phyloP scores from a whole-genome alignment of 2,329 filamentous ascomycete genomes.

The Fusarium vanettenii region DNA sequence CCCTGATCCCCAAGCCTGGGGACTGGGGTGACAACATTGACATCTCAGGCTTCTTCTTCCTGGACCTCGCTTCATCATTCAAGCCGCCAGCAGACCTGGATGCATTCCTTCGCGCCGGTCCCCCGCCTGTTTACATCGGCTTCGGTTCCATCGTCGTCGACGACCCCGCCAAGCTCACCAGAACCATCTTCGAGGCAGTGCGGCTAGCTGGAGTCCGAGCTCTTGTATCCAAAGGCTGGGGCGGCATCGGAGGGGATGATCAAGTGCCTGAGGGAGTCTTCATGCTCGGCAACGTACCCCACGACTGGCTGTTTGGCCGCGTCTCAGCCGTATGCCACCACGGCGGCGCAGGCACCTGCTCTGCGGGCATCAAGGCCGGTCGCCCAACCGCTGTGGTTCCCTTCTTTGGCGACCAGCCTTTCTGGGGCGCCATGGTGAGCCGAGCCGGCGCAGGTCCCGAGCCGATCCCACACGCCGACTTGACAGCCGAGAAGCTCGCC shows the following conservation, averaged over 20 bases:
- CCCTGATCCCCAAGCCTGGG: constrained; percentile 44
- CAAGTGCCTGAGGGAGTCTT: constrained; percentile 80
- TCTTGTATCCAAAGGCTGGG: constrained; percentile 89
- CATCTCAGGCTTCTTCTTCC: constrained; percentile 82
- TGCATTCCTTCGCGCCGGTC: constrained; percentile 73
- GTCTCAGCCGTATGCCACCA: constrained; percentile 89
- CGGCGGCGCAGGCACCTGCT: constrained; percentile 90
- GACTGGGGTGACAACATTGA: constrained; percentile 79
- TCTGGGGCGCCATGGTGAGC: constrained; percentile 83
- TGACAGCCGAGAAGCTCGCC: constrained; percentile 75
- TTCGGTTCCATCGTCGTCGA: constrained; percentile 88
- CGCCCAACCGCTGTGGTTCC: constrained; percentile 86
- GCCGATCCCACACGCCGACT: constrained; percentile 75
- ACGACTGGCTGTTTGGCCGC: constrained; percentile 88
- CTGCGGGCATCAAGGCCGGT: constrained; percentile 84
- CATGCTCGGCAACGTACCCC: constrained; percentile 86
- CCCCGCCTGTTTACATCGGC: constrained; percentile 83
- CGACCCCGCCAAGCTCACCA: constrained; percentile 76
- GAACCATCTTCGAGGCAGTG: constrained; percentile 79
- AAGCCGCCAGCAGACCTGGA: constrained; percentile 73
- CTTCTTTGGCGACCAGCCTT: constrained; percentile 88
- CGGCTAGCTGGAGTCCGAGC: constrained; percentile 75
- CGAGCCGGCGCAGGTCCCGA: constrained; percentile 77
- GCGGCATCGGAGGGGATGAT: constrained; percentile 80
- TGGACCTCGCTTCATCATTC: constrained; percentile 74